Percentiles rank a stretch among this genome's conserved stretches.
Evolutionary conservation across 176 grass and related monocot species (phyloP).

Genomic region (Carex littledalei): DNA sequence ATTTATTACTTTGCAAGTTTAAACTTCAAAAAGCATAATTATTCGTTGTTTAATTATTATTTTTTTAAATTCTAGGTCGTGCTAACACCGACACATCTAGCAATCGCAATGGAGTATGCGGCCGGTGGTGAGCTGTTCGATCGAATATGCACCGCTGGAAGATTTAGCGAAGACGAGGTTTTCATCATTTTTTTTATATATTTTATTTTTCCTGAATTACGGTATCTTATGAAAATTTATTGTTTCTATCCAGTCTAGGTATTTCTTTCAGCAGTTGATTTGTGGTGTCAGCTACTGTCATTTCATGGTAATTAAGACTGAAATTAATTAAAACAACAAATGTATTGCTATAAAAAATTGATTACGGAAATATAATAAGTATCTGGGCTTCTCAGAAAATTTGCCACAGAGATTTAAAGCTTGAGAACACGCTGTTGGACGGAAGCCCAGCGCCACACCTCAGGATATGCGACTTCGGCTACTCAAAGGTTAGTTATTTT

Average conservation of each 20-base stretch:
- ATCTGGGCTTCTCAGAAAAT: slow-evolving; percentile 62
- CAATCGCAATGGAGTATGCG: slow-evolving; percentile 89
- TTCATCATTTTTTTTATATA: neutral
- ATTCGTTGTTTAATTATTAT: neutral
- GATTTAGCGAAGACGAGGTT: slow-evolving; percentile 95
- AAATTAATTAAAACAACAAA: neutral
- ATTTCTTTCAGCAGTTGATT: slow-evolving; percentile 98
- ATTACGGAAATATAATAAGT: neutral
- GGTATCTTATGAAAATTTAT: neutral
- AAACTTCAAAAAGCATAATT: neutral
- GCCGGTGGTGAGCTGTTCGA: slow-evolving; percentile 89
- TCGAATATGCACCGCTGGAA: slow-evolving; percentile 77
- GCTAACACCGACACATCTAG: slow-evolving; percentile 82
- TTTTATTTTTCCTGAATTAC: neutral
- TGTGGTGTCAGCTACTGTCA: slow-evolving; percentile 97
- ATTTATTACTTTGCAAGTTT: neutral
- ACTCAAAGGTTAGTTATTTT: slow-evolving; percentile 59
- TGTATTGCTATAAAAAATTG: neutral
- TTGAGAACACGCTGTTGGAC: slow-evolving; percentile 89
- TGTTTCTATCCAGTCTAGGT: slow-evolving; percentile 48
- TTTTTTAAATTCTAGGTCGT: slow-evolving; percentile 38
- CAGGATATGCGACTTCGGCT: slow-evolving; percentile 97
- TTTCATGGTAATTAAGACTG: slow-evolving; percentile 53
- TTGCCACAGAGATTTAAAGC: slow-evolving; percentile 96
- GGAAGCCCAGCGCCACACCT: slow-evolving; percentile 77